Conservation (phyloP, 345 rosid genomes). For the Nephelium lappaceum region DNA sequence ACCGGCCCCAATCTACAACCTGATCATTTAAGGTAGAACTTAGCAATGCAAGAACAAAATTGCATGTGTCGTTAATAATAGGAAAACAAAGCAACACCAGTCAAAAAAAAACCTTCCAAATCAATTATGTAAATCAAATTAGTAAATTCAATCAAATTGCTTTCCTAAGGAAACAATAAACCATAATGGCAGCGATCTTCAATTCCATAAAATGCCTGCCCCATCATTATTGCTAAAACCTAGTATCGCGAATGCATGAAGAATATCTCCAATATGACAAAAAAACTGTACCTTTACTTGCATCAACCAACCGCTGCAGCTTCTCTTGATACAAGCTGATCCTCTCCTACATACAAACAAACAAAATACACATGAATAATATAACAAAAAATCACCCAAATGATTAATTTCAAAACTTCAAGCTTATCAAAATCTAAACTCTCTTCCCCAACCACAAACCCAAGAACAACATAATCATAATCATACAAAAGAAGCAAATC, state of each 20-base stretch:
- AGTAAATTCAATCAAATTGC: not conserved
- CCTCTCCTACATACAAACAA: constrained; percentile 62
- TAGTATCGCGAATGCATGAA: not conserved
- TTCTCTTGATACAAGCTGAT: constrained; percentile 72
- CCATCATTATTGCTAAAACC: not conserved
- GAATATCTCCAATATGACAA: not conserved
- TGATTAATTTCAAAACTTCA: not conserved
- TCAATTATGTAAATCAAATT: not conserved
- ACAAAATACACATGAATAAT: not conserved
- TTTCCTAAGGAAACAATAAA: not conserved
- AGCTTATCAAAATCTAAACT: not conserved
- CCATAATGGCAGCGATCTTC: not conserved
- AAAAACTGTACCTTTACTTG: constrained; percentile 63
- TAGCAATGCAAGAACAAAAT: constrained; percentile 42
- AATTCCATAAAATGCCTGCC: not conserved
- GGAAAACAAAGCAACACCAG: not conserved
- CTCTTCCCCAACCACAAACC: not conserved
- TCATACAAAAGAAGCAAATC: not conserved
- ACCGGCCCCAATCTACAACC: constrained; percentile 22
- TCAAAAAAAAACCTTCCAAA: not conserved
- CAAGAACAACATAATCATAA: not conserved
- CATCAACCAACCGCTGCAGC: constrained; percentile 52
- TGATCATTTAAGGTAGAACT: constrained; percentile 72
- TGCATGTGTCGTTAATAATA: constrained; percentile 1
- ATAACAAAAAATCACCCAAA: not conserved